Evolutionary conservation across 805 yeast genomes (phyloP).

Genomic region (Priceomyces haplophilus): DNA sequence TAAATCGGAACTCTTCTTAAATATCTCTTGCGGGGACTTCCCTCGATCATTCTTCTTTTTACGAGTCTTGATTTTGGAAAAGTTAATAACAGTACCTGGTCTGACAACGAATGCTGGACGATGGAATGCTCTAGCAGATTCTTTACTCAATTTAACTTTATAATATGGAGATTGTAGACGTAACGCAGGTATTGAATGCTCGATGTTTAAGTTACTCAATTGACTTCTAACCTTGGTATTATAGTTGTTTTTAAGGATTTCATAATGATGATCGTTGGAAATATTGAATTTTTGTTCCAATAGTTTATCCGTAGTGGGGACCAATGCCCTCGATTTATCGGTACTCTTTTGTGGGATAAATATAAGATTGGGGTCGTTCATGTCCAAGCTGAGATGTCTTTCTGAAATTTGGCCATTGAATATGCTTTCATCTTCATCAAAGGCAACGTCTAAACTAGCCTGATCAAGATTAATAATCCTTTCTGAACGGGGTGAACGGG

Average conservation of each 20-base stretch:
- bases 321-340: conserved; percentile 27
- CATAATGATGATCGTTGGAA: conserved; percentile 87
- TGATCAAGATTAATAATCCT: conserved; percentile 16
- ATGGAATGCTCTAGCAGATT: conserved; percentile 74
- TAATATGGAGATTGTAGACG: conserved; percentile 88
- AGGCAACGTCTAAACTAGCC: conserved; percentile 16
- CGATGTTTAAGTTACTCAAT: conserved; percentile 84
- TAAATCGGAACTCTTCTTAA: conserved; percentile 67
- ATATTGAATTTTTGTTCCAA: conserved; percentile 67
- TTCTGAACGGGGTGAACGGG: no score
- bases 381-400: conserved; percentile 56
- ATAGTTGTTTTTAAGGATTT: conserved; percentile 75
- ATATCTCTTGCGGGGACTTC: conserved; percentile 70
- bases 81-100: conserved; percentile 73
- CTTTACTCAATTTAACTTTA: conserved; percentile 67
- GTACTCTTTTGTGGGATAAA: conserved; percentile 48
- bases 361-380: conserved; percentile 82
- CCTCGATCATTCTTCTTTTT: conserved; percentile 90
- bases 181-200: conserved; percentile 85
- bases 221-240: conserved; percentile 91
- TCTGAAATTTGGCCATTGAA: conserved; percentile 59
- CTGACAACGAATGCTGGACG: conserved; percentile 72
- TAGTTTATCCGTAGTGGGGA: conserved; percentile 54
- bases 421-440: conserved; percentile 66
- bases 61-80: conserved; percentile 70